Base-by-base conservation (phyloP, 1,139 yeast genomes). In the Hyphopichia pseudoburtonii region DNA sequence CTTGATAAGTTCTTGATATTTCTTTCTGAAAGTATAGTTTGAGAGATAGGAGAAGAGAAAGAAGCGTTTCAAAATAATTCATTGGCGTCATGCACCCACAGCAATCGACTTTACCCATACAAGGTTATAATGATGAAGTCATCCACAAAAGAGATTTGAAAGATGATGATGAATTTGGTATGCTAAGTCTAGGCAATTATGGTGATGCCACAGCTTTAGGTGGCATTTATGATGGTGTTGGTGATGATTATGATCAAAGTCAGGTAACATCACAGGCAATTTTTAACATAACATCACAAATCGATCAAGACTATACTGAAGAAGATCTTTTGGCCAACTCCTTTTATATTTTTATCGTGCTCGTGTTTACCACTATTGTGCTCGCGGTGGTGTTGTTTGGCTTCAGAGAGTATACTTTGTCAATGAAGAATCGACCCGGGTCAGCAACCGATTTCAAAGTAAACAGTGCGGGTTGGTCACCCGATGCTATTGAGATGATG, bases 261-360 rank as follows among this genome's bases (percentile, higher is more conserved):
- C n/a, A n/a, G n/a, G n/a, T n/a, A n/a, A n/a, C n/a, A n/a, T n/a
- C n/a, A n/a, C n/a, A n/a, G n/a, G n/a, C n/a, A n/a, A n/a, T n/a
- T n/a, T n/a, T n/a, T n/a, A n/a, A n/a, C n/a, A n/a, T n/a, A n/a
- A n/a, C n/a, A n/a, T n/a, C n/a, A n/a, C n/a, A n/a, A n/a, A n/a
- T n/a, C n/a, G n/a, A n/a, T n/a, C n/a, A n/a, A n/a, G 17, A 15
- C 14, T 42, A 40, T 28, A 28, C 46, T 2, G 47, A 50, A 15
- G 46, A 50, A 19, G 58, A 53, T 14, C 36, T 62, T n/a, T 37
- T 62, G 3, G 51, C 66, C n/a, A 60, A 56, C 38, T 49, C 58
- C 3, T 44, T 60, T n/a, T 63, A 62, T 39, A 51, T 61, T 3
- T 62, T 62, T 34, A 37, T 61, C 31, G 40, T 60, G 2, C 36